Evolutionary conservation across 208 protist genomes (phyloP).

Genomic region (Entamoeba invadens): DNA sequence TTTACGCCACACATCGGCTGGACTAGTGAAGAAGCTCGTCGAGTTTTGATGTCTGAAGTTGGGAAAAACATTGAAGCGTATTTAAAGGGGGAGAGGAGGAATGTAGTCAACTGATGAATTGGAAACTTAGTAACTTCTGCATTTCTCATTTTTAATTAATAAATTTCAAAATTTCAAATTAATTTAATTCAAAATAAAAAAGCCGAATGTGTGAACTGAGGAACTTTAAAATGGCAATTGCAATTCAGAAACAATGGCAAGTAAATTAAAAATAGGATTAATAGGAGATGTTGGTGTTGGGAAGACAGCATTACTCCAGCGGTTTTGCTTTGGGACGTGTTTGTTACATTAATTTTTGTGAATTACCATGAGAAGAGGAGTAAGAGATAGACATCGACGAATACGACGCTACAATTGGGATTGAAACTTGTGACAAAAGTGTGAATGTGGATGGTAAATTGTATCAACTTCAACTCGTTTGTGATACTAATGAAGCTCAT

Average conservation of each 20-base stretch:
- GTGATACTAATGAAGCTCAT: too few species aligned
- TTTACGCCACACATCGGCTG: background rate
- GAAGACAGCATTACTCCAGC: background rate
- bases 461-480: conserved; percentile 35
- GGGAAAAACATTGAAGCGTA: background rate
- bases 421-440: conserved; percentile 43
- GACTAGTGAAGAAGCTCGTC: background rate
- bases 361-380: background rate
- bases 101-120: background rate
- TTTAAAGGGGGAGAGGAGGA: background rate
- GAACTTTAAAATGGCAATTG: too few species aligned
- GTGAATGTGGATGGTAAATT: conserved; percentile 28
- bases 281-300: background rate
- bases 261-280: background rate
- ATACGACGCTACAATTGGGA: conserved; percentile 42
- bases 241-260: too few species aligned
- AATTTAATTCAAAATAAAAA: too few species aligned
- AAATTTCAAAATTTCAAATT: too few species aligned
- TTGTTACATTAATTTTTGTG: background rate
- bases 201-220: too few species aligned
- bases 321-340: background rate
- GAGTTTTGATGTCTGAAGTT: background rate
- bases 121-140: too few species aligned
- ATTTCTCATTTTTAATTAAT: too few species aligned
- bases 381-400: conserved; percentile 1